Evolutionary conservation across 805 yeast genomes (phyloP).

Genomic region (Starmerella potacharoeniae): DNA sequence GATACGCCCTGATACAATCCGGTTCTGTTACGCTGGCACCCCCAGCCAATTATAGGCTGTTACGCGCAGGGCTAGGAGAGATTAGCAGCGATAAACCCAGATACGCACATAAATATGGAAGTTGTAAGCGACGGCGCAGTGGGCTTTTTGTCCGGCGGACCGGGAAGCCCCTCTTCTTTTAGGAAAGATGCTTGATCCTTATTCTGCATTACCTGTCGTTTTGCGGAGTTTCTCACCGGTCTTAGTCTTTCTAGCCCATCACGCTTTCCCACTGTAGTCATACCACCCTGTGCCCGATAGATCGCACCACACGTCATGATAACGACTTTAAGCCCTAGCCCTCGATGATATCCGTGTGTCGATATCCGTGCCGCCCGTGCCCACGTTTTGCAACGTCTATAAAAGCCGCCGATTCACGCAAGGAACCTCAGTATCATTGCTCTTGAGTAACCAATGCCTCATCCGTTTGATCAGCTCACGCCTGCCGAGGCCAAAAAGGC

Average conservation of each 20-base stretch:
- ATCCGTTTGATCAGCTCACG: slow-evolving; percentile 29
- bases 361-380: neutral
- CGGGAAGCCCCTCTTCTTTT: no score
- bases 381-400: neutral
- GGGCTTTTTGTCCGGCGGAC: no score
- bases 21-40: no score
- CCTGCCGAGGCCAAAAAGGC: slow-evolving; percentile 25
- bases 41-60: neutral
- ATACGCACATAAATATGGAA: neutral
- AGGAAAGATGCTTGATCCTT: no score
- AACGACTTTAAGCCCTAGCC: neutral
- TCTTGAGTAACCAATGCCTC: slow-evolving; percentile 9
- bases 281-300: neutral
- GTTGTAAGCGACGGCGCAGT: neutral
- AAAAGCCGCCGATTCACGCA: neutral
- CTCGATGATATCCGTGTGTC: neutral
- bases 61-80: neutral
- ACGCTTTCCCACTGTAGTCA: neutral
- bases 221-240: no score
- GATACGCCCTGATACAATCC: no score
- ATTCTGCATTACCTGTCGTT: no score
- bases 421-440: no score
- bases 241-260: no score
- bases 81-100: neutral
- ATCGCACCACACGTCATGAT: neutral